Base-by-base conservation (phyloP, 495 filamentous ascomycete genomes). In the Neurospora terricola region DNA sequence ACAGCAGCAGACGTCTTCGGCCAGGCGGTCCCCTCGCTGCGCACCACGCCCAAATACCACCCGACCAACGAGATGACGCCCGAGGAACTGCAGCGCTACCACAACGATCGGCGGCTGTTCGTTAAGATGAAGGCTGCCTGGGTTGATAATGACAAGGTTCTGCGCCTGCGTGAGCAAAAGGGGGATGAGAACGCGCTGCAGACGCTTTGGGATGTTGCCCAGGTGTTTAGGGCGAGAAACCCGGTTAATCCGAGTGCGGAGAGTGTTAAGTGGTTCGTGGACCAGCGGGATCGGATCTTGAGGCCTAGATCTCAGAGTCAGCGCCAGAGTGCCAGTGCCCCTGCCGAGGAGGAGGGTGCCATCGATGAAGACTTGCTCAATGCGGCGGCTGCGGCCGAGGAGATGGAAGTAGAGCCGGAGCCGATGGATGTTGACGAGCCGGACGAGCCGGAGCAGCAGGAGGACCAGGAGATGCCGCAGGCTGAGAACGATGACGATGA, bases 181-280 rank as follows among this genome's bases (percentile, higher is more conserved):
- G 54, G 27, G 23, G 54, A 66, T 2, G 14, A 9, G 14, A 3
- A 0, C 0, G 54, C 54, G 14, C 21, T 75, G 0, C 48, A 69
- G 14, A 38, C 74, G 39, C 71, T 77, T 36, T 77, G 76, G 76
- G 74, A 76, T 30, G 76, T 77, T 10, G 40, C 68, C 0, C 66
- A 70, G 39, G 48, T 73, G 34, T 75, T 72, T 9, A 37, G 72
- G 23, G 6, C 10, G 18, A 38, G 74, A 9, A 38, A 75, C 38
- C 18, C 14, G 0, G n/a, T 72, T 2, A 70, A 59, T 16, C 69
- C 45, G 11, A 18, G 37, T 9, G 34, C 70, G 3, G 68, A 74
- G 71, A 70, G 70, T 9, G 70, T 76, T 9, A 36, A 27, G n/a
- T 76, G 74, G 74, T 77, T 76, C 30, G 71, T 74, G 16, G 27